Conservation (phyloP, 352 stramenopile species). For the Stramenopiles sp. region DNA sequence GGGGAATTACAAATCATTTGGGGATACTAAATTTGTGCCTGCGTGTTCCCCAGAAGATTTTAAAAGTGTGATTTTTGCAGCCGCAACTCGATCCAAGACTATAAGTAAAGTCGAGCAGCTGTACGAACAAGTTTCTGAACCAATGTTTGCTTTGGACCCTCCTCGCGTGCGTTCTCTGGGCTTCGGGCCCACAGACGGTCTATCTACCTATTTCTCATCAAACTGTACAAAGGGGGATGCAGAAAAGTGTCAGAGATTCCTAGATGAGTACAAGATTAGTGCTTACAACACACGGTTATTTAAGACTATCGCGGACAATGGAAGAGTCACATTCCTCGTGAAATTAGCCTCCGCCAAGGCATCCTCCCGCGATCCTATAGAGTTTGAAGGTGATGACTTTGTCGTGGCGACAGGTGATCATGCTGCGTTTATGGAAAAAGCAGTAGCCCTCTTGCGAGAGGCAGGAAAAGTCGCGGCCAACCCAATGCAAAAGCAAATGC, state of each 20-base stretch:
- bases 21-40: neutral
- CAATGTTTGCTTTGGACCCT: slow-evolving; percentile 17
- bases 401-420: slow-evolving; percentile 17
- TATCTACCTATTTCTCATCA: slow-evolving; percentile 18
- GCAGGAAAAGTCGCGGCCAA: slow-evolving; percentile 13
- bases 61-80: neutral
- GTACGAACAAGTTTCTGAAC: neutral
- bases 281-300: slow-evolving; percentile 26
- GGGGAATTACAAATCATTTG: neutral
- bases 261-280: slow-evolving; percentile 14
- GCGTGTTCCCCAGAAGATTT: neutral
- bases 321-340: slow-evolving; percentile 17
- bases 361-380: neutral
- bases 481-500: slow-evolving; percentile 12
- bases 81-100: neutral
- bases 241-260: slow-evolving; percentile 18
- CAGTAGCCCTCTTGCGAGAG: slow-evolving; percentile 10
- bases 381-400: slow-evolving; percentile 7
- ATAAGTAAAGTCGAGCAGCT: slow-evolving; percentile 15
- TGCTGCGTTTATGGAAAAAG: slow-evolving; percentile 13
- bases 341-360: slow-evolving; percentile 15
- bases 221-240: slow-evolving; percentile 18
- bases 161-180: slow-evolving; percentile 14
- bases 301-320: slow-evolving; percentile 12
- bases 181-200: neutral